Evolutionary conservation across 2,329 filamentous ascomycete genomes (phyloP), one percentile per base, ranked within the genome.

Genomic region (Stachybotrys elegans): DNA sequence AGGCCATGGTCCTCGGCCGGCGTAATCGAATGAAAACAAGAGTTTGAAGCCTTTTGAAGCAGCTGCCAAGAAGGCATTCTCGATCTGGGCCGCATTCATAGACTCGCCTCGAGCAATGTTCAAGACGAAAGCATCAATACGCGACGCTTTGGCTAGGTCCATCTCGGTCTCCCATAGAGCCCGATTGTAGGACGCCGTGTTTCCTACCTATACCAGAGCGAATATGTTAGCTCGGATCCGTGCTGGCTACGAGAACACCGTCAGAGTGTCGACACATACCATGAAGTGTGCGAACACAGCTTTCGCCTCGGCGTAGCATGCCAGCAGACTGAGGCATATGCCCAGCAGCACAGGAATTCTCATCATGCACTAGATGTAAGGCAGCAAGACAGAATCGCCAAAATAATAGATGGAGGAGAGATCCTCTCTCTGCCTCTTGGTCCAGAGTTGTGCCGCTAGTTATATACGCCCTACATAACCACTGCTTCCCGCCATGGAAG

Each of bases 21-120:
- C 48, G 51, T 66, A 68, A 55, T 71, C 68, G 42, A 72, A 71
- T 3, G 66, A 69, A 43, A 71, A 59, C 56, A 72, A 68, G 11
- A 69, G 49, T 43, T 60, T 59, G 51, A 69, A 53, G 16, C 40
- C 43, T 2, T 49, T 51, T 12, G 51, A 45, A 39, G 49, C 51
- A 40, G 54, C 51, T 17, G 55, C 57, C 3, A 51, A 53, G 50
- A 54, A 58, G 44, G 61, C 60, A 29, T 60, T 43, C 12, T 53
- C 42, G 7, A 66, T 53, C 49, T 65, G 62, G 3, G 51, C 47
- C 7, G 45, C 14, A 4, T 63, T 67, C 54, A 59, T 65, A 6
- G 49, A 47, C 43, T 67, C 62, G 1, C 34, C 44, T 16, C 62
- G 58, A 4, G 62, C 66, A 20, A 68, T 59, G 51, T 69, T 69